A percentile compares a stretch with the other conserved stretches of the same genome.
phyloP scores from a whole-genome alignment of 179 eudicot genomes.

The Silene vulgaris region DNA sequence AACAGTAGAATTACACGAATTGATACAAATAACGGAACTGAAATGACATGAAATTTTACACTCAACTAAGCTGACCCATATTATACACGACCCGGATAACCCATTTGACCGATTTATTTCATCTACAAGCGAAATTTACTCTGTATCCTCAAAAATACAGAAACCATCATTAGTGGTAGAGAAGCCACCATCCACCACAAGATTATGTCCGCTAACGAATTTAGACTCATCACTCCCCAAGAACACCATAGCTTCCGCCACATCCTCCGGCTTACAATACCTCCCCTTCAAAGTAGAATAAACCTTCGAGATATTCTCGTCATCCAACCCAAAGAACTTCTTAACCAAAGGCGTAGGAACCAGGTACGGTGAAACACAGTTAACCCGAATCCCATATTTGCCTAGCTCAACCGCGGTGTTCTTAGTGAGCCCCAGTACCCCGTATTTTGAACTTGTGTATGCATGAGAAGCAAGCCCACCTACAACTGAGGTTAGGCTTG shows the following conservation, averaged over 20 bases:
- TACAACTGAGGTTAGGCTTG: conserved; percentile 15
- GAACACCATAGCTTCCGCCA: conserved; percentile 20
- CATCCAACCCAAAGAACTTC: conserved; percentile 6
- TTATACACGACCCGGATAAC: neutral
- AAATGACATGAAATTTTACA: neutral
- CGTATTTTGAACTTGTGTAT: conserved; percentile 28
- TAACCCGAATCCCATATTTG: conserved; percentile 25
- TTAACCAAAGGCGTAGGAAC: conserved; percentile 16
- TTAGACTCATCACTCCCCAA: conserved; percentile 25
- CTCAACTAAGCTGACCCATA: neutral
- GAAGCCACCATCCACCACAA: conserved; percentile 24
- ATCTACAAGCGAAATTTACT: neutral
- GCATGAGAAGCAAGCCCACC: conserved; percentile 17
- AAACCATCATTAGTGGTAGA: conserved; percentile 14
- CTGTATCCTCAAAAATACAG: conserved; percentile 5
- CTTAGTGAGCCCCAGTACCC: conserved; percentile 27
- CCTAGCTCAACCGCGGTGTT: conserved; percentile 27
- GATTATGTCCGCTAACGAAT: conserved; percentile 23
- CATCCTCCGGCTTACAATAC: conserved; percentile 7
- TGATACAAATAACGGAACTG: no score
- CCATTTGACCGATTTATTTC: neutral
- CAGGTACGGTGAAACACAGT: conserved; percentile 24
- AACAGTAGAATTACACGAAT: no score
- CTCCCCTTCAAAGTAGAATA: conserved; percentile 10
- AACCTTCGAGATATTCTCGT: neutral